Percentiles rank a stretch among this genome's conserved stretches.
Evolutionary conservation across 1,284 basidiomycete species (phyloP).

Genomic region (Apiotrichum laibachii): DNA sequence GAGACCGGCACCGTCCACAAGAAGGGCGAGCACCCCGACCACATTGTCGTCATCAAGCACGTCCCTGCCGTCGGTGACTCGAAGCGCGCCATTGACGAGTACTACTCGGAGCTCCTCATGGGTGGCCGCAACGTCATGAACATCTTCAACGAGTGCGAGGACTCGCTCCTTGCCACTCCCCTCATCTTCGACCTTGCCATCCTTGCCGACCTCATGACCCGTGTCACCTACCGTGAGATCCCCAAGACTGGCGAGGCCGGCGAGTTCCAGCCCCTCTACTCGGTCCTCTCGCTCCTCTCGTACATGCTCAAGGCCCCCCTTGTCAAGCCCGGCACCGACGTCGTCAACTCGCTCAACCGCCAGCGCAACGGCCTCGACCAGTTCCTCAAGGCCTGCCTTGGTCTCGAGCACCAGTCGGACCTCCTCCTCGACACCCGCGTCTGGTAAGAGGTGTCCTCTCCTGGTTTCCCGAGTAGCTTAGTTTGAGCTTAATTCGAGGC

Average conservation of each 20-base stretch:
- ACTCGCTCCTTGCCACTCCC: constrained; percentile 92
- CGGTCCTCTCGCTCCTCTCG: constrained; percentile 80
- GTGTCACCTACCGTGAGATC: constrained; percentile 76
- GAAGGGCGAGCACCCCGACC: constrained; percentile 78
- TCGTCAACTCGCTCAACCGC: constrained; percentile 91
- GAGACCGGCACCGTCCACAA: constrained; percentile 60
- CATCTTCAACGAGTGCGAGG: constrained; percentile 97
- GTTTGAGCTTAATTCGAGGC: not conserved
- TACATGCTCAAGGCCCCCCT: constrained; percentile 98
- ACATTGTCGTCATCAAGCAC: constrained; percentile 94
- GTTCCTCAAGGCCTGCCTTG: constrained; percentile 69
- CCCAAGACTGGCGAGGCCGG: constrained; percentile 46
- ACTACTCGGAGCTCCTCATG: constrained; percentile 80
- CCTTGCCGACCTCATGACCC: constrained; percentile 90
- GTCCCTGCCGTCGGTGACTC: constrained; percentile 83
- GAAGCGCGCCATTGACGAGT: constrained; percentile 94
- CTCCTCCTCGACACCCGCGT: constrained; percentile 80
- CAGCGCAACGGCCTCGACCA: constrained; percentile 92
- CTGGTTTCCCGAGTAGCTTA: not conserved
- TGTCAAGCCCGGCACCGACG: constrained; percentile 91
- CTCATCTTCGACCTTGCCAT: constrained; percentile 92
- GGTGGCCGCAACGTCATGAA: constrained; percentile 57
- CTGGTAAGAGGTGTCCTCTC: constrained; percentile 58
- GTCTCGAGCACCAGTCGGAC: constrained; percentile 76
- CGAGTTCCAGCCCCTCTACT: constrained; percentile 78